Conservation (phyloP, 805 yeast species). For the Hanseniaspora osmophila region DNA sequence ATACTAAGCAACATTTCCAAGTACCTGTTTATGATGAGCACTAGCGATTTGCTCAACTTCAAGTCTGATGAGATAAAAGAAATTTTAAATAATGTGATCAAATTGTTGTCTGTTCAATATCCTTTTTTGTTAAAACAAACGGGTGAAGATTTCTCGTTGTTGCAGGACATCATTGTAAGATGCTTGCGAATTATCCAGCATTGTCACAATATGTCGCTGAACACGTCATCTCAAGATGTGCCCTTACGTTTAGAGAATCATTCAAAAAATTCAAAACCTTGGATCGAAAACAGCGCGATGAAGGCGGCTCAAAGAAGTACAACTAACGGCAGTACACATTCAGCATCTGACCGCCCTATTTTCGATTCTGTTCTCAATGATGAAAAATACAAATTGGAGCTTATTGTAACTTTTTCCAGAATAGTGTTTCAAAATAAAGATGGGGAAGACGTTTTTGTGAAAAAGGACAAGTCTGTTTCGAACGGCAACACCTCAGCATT, state of each 20-base stretch:
- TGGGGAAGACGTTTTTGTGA: not conserved
- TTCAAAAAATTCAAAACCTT: no score
- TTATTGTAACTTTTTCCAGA: constrained; percentile 3
- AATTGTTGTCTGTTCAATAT: not conserved
- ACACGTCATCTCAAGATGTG: not conserved
- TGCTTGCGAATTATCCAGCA: not conserved
- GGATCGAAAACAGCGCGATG: no score
- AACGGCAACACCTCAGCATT: not conserved
- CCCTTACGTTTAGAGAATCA: no score
- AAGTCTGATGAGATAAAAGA: not conserved
- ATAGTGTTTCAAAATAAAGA: constrained; percentile 5
- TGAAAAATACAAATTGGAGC: constrained; percentile 5
- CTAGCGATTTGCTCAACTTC: not conserved
- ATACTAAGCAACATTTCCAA: not conserved
- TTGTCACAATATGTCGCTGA: not conserved
- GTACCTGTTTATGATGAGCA: not conserved
- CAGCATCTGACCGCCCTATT: no score
- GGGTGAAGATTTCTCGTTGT: not conserved
- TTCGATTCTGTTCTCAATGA: constrained; percentile 1
- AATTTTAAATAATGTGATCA: not conserved
- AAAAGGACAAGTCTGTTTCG: not conserved
- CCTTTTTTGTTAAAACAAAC: not conserved
- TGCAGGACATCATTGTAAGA: not conserved
- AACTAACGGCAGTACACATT: no score
- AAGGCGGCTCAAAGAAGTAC: no score